A percentile compares a stretch with the other conserved stretches of the same genome.
phyloP scores from a whole-genome alignment of 352 stramenopile species.

The Globisporangium polare region DNA sequence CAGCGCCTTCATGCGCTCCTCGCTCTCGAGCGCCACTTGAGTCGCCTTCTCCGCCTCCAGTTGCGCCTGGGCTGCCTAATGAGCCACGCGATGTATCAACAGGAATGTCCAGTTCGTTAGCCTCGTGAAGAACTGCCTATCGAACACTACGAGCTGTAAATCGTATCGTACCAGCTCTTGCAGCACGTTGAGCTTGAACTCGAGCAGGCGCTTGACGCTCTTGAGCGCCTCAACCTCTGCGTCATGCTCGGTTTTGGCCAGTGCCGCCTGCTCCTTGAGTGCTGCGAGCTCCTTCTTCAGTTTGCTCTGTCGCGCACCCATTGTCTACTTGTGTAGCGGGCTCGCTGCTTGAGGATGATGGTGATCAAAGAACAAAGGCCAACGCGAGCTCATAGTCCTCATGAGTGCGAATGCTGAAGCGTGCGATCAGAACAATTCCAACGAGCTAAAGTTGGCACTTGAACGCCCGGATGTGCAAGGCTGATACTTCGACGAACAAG shows the following conservation, averaged over 20 bases:
- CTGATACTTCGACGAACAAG: no score
- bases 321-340: conserved; percentile 9
- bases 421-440: no score
- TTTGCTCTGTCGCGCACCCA: conserved; percentile 52
- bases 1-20: conserved; percentile 66
- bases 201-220: conserved; percentile 51
- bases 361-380: not conserved
- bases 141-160: not conserved
- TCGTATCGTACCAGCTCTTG: conserved; percentile 46
- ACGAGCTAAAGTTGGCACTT: no score
- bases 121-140: not conserved
- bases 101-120: not conserved
- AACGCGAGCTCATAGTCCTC: not conserved
- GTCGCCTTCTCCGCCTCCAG: conserved; percentile 46
- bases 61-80: conserved; percentile 32
- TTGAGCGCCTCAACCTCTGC: conserved; percentile 35
- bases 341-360: not conserved
- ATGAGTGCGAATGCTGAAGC: no score
- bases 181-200: conserved; percentile 51
- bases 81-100: not conserved
- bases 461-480: no score
- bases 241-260: conserved; percentile 26
- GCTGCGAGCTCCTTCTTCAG: conserved; percentile 59
- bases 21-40: conserved; percentile 29
- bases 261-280: conserved; percentile 36